These are phyloP conservation scores for Kodamaea restingae DNA, from an alignment of 805 yeast species.

Conservation along the genomic window DNA sequence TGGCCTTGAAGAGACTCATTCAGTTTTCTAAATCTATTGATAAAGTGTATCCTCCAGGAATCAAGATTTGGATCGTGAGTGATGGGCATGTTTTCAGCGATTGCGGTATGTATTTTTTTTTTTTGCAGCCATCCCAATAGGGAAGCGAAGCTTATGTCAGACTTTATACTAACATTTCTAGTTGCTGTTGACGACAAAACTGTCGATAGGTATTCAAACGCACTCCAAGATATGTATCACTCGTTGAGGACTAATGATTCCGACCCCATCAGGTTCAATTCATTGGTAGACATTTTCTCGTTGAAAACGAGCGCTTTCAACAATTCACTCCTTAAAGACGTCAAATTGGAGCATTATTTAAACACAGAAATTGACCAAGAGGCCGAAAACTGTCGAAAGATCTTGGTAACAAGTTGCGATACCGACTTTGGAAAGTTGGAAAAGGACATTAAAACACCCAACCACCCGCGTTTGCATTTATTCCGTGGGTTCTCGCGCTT, in stretches of 20 bases:
- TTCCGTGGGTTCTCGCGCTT: slow-evolving; percentile 57
- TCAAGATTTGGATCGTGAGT: slow-evolving; percentile 53
- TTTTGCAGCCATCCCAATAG: slow-evolving; percentile 3
- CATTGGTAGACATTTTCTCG: slow-evolving; percentile 34
- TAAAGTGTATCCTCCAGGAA: slow-evolving; percentile 49
- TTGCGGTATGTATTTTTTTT: slow-evolving; percentile 27
- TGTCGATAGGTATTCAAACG: slow-evolving; percentile 46
- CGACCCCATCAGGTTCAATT: slow-evolving; percentile 27
- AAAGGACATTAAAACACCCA: slow-evolving; percentile 28
- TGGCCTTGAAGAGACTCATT: slow-evolving; percentile 31
- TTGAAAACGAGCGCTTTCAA: slow-evolving; percentile 16
- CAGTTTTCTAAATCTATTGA: slow-evolving; percentile 27
- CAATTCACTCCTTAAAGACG: slow-evolving; percentile 15
- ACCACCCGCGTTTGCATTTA: slow-evolving; percentile 49
- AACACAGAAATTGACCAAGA: slow-evolving; percentile 29
- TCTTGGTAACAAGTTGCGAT: slow-evolving; percentile 35
- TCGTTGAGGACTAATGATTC: slow-evolving; percentile 28
- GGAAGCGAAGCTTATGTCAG: slow-evolving; percentile 3
- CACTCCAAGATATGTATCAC: slow-evolving; percentile 42
- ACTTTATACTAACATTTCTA: slow-evolving; percentile 13
- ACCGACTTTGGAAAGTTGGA: slow-evolving; percentile 34
- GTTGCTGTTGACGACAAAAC: slow-evolving; percentile 55
- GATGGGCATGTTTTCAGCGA: slow-evolving; percentile 67
- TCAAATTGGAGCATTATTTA: slow-evolving; percentile 28
- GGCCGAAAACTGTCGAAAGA: slow-evolving; percentile 35